Evolutionary conservation across 306 rosid species (phyloP), one percentile per base, ranked within the genome.

Genomic region (Acacia crassicarpa): DNA sequence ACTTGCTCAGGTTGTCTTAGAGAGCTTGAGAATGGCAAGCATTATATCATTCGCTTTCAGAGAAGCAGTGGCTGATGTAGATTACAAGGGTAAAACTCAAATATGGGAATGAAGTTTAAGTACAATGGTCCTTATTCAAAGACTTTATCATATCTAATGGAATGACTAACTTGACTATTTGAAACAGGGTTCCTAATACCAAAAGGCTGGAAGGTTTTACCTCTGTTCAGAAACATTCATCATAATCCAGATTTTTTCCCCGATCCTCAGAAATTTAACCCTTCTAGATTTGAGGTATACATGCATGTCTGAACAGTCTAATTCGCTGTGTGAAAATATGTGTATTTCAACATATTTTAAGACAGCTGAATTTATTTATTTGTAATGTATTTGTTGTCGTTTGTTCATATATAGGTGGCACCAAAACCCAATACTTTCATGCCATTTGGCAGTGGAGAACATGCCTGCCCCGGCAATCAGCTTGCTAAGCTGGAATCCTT

Each of bases 131-230:
- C 62, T 8, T 43, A 38, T 49, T 30, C 48, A 83, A 62, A 56
- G 25, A 38, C 40, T 13, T 67, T 67, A 66, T 22, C 51, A 17
- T 27, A 53, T 49, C 14, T 16, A 56, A 20, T 66, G 23, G 67
- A 83, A n/a, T 66, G 54, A 82, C 76, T 68, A 51, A 76, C 68
- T n/a, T 61, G 41, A 72, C 71, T 83, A 72, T 61, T 56, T 87
- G 84, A 51, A 67, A 82, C 96, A 95, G 99, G 98, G 20, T 89
- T 88, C 86, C 74, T 93, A 54, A 95, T 95, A 75, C 98, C 99
- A 30, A 92, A 93, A 84, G 99, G 99, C 41, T 95, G 98, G 99
- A 95, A 92, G 81, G 99, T 91, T 80, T 90, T 95, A 97, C 99
- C 99, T 27, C 86, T 95, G 67, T 93, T 95, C 89, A 89, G 98